Percentiles rank a stretch among this genome's conserved stretches.
phyloP scores from a whole-genome alignment of 441 rosid genomes.

The Flueggea neowawraea region DNA sequence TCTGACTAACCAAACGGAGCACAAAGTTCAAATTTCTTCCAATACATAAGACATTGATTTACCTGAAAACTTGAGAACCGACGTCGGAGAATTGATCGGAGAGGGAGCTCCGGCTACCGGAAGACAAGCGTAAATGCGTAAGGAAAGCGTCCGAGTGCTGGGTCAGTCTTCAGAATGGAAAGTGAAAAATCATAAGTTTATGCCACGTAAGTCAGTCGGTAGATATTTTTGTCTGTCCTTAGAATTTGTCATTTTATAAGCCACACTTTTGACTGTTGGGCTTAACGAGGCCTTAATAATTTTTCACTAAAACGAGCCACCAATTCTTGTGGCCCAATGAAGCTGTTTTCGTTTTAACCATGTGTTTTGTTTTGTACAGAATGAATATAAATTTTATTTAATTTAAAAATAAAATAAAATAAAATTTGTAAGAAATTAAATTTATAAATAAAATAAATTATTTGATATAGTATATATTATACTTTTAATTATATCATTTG shows the following conservation, averaged over 20 bases:
- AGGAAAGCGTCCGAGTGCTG: not conserved
- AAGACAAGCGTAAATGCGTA: not conserved
- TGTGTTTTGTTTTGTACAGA: no score
- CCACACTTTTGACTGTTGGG: not conserved
- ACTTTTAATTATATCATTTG: no score
- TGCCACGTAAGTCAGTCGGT: slow-evolving; percentile 7
- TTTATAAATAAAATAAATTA: no score
- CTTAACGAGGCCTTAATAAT: not conserved
- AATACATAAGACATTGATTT: not conserved
- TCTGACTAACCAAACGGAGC: slow-evolving; percentile 2
- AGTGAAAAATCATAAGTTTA: not conserved
- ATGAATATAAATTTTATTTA: no score
- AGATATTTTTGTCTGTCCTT: not conserved
- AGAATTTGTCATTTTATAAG: not conserved
- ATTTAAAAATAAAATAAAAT: no score
- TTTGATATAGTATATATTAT: no score
- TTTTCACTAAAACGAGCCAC: no score
- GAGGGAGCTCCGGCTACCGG: slow-evolving; percentile 4
- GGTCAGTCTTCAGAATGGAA: not conserved
- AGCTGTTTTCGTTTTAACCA: no score
- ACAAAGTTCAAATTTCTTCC: not conserved
- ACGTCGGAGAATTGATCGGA: not conserved
- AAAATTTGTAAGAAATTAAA: no score
- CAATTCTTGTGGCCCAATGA: no score
- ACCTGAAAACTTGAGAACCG: not conserved